A percentile compares a stretch with the other conserved stretches of the same genome.
phyloP scores from a whole-genome alignment of 2,329 filamentous ascomycete genomes.

The Calonectria henricotiae region DNA sequence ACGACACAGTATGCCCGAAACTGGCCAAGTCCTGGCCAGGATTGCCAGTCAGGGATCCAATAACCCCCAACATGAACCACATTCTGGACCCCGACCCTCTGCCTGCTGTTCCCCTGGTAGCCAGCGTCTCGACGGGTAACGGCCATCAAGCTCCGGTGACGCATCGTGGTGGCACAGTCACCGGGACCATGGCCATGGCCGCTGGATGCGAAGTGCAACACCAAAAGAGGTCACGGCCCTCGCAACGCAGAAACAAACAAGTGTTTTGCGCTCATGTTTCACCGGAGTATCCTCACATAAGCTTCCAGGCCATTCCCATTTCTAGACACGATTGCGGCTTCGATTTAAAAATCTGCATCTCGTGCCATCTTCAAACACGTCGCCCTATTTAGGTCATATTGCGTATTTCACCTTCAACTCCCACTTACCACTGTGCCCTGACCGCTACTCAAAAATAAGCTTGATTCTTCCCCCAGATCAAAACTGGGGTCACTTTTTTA shows the following conservation, averaged over 20 bases:
- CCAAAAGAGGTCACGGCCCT: conserved; percentile 4
- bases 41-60: background rate
- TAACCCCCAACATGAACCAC: background rate
- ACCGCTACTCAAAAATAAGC: background rate
- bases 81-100: background rate
- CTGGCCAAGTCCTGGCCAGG: background rate
- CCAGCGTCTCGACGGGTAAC: conserved; percentile 19
- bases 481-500: background rate
- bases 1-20: conserved; percentile 10
- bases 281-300: background rate
- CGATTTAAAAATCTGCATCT: background rate
- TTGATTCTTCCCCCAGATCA: background rate
- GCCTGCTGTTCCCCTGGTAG: background rate
- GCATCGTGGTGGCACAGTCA: conserved; percentile 39
- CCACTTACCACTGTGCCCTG: background rate
- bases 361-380: background rate
- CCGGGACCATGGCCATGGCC: conserved; percentile 1
- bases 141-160: conserved; percentile 41
- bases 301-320: background rate
- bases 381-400: background rate
- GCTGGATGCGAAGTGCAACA: background rate
- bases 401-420: background rate
- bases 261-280: background rate
- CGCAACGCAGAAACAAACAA: conserved; percentile 2
- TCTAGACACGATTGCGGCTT: background rate